Evolutionary conservation across 306 rosid genomes (phyloP).

Genomic region (Acacia crassicarpa): DNA sequence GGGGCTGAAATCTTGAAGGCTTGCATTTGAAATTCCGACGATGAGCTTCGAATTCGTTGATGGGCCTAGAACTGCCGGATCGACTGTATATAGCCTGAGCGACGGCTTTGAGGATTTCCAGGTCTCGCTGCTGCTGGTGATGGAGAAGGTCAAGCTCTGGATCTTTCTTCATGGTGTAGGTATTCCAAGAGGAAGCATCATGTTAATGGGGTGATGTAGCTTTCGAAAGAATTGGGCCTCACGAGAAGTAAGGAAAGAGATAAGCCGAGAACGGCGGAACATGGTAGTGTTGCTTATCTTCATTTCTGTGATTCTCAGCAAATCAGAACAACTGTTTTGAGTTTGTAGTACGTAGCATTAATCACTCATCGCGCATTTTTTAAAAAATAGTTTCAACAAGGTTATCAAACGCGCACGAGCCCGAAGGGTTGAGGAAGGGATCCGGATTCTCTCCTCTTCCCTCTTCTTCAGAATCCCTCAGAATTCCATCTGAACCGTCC

Average conservation of each 20-base stretch:
- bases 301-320: neutral
- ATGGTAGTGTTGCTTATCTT: slow-evolving; percentile 29
- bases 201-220: slow-evolving; percentile 31
- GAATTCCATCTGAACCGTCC: no score
- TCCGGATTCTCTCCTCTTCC: no score
- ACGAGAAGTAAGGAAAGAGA: slow-evolving; percentile 29
- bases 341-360: neutral
- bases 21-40: slow-evolving; percentile 49
- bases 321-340: neutral
- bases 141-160: slow-evolving; percentile 19
- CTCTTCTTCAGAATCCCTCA: no score
- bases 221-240: slow-evolving; percentile 45
- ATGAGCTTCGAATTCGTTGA: slow-evolving; percentile 58
- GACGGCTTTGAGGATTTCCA: slow-evolving; percentile 83
- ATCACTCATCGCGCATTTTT: neutral
- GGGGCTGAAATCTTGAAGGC: slow-evolving; percentile 69
- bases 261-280: slow-evolving; percentile 25
- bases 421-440: no score
- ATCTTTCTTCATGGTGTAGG: slow-evolving; percentile 56
- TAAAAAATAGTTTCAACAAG: no score
- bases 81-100: slow-evolving; percentile 87
- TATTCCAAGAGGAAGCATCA: neutral
- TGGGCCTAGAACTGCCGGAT: slow-evolving; percentile 51
- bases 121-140: slow-evolving; percentile 34
- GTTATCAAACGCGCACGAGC: no score